Evolutionary conservation across 1,284 basidiomycete species (phyloP).

Genomic region (Moesziomyces sp.): DNA sequence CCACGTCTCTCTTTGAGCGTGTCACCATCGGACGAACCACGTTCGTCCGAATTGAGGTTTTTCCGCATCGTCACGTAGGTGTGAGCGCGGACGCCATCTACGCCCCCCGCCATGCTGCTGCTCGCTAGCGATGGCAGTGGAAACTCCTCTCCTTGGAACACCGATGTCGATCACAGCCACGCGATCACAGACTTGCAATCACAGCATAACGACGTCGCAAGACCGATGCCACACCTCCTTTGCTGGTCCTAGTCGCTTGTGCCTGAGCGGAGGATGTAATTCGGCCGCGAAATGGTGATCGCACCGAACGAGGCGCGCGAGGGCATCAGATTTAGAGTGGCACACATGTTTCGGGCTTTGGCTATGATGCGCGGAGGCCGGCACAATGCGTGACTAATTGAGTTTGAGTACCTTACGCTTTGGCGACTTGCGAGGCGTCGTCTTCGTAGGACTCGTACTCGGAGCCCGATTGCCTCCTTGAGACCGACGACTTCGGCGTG

Average conservation of each 20-base stretch:
- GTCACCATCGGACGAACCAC: neutral
- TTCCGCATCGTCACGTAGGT: neutral
- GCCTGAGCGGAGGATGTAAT: neutral
- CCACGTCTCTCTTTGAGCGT: neutral
- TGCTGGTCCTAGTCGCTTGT: neutral
- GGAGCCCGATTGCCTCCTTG: constrained; percentile 11
- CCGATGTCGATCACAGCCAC: neutral
- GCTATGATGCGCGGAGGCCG: neutral
- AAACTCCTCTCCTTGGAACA: neutral
- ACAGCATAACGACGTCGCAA: neutral
- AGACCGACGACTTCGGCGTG: constrained; percentile 37
- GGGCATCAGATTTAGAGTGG: no score
- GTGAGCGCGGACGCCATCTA: neutral
- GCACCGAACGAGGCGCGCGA: neutral
- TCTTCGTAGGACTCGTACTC: constrained; percentile 20
- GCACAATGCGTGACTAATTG: constrained; percentile 9
- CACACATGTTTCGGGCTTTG: neutral
- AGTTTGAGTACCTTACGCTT: constrained; percentile 40
- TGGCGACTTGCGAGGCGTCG: constrained; percentile 23
- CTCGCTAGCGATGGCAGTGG: neutral
- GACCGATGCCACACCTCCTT: neutral
- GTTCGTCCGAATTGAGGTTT: neutral
- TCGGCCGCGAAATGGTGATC: neutral
- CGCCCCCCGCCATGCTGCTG: neutral
- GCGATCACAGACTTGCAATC: neutral